Conservation (phyloP, 331 rosid species). For the Rhamnella rubrinervis region DNA sequence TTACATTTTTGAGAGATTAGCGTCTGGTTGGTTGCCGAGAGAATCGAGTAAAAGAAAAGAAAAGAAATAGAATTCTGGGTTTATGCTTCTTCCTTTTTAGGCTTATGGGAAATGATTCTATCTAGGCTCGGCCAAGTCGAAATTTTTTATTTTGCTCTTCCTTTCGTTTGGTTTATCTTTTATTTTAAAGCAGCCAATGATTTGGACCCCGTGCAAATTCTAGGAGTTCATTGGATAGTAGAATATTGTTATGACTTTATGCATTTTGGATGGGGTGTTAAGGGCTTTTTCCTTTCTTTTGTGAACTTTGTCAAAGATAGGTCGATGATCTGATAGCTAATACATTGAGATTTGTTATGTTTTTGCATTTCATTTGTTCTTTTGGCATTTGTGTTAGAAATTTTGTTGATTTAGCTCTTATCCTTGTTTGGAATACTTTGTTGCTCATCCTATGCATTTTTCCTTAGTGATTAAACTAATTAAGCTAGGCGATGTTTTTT, state of each 20-base stretch:
- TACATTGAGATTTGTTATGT: no score
- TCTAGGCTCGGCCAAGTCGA: neutral
- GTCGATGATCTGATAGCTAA: no score
- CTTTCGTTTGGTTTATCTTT: constrained; percentile 9
- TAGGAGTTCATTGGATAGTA: constrained; percentile 11
- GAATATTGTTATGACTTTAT: constrained; percentile 20
- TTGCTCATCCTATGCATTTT: no score
- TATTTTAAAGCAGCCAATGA: constrained; percentile 4
- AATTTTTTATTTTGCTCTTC: constrained; percentile 7
- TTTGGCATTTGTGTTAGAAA: neutral
- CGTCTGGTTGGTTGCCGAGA: neutral
- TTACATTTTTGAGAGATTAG: neutral
- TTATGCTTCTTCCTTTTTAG: constrained; percentile 1
- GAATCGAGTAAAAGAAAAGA: neutral
- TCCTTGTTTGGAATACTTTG: neutral
- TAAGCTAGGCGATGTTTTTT: no score
- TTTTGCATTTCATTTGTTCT: no score
- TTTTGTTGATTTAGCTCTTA: neutral
- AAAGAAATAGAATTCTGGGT: constrained; percentile 1
- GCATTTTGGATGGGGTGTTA: neutral
- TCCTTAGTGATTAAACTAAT: neutral
- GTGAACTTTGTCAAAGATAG: constrained; percentile 9
- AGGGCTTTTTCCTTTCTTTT: constrained; percentile 12
- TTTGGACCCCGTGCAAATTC: neutral
- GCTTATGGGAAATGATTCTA: constrained; percentile 6